Evolutionary conservation across 2,329 filamentous ascomycete genomes (phyloP), one percentile per base, ranked within the genome.

Genomic region (Ceratocystis colombiana): DNA sequence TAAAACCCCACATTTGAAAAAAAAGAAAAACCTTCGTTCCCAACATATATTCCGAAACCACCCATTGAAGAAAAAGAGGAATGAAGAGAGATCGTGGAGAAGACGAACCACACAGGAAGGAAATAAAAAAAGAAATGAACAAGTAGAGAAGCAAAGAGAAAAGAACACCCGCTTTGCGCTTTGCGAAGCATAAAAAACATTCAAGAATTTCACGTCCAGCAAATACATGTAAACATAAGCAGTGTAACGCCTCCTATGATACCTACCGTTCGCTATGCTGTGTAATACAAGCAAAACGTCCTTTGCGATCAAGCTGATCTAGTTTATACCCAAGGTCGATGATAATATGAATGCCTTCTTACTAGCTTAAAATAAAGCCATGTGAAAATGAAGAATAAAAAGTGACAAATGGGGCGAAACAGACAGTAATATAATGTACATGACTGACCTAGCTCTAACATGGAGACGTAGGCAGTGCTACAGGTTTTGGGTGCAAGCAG

Each of bases 361-460:
- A 15, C 20, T 55, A 25, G 50, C 20, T 15, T 25, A 5, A 25
- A 25, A 7, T 30, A 30, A 55, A 55, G 6, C 25, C 15, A 55
- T 15, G 15, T 55, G 50, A 28, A 25, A 28, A 22, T 20, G 10
- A 41, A 41, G 10, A 41, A 41, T 41, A 4, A 41, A 41, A 15
- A 33, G 30, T 33, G 30, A 33, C 30, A 33, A 15, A 62, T 33
- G 41, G 20, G 20, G 45, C 6, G 45, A 62, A 22, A 53, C 59
- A 62, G 10, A n/a, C 44, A 53, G 10, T 33, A 37, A 28, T 30
- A 65, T 50, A 55, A 67, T 64, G 41, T 67, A 68, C 68, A 67
- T 68, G 67, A 68, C 10, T 37, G 65, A 15, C 37, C 37, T 41
- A 41, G 63, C 45, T 30, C 44, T 61, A 22, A 3, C 46, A 48